Percentiles rank a stretch among this genome's conserved stretches.
phyloP scores from a whole-genome alignment of 2,329 filamentous ascomycete genomes.

The Lasiodiplodia theobromae region DNA sequence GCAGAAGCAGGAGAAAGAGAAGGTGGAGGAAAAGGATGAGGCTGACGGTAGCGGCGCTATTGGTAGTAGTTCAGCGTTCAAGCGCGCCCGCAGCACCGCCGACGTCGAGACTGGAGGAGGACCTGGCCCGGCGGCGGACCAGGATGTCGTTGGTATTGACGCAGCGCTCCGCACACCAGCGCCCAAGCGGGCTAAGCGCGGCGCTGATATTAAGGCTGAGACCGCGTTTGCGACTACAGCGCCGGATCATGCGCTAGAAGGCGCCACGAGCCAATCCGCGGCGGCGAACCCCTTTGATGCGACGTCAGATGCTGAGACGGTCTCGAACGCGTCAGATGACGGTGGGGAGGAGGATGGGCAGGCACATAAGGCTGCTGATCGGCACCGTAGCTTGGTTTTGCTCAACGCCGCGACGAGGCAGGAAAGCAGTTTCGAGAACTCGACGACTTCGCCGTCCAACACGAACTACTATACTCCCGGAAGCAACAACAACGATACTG shows the following conservation, averaged over 20 bases:
- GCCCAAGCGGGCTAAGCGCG: background rate
- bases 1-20: no score
- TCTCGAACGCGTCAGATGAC: background rate
- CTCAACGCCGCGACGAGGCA: background rate
- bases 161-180: background rate
- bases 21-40: background rate
- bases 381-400: background rate
- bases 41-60: background rate
- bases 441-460: no score
- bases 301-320: background rate
- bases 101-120: background rate
- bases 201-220: background rate
- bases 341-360: background rate
- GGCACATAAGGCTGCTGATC: background rate
- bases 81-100: background rate
- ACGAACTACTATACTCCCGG: no score
- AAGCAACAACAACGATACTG: no score
- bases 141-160: background rate
- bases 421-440: no score
- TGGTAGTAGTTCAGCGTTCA: background rate
- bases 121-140: background rate
- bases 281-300: background rate
- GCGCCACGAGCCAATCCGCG: background rate
- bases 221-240: background rate
- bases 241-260: background rate